Evolutionary conservation across 495 filamentous ascomycete species (phyloP).

Genomic region (Thermothielavioides terrestris): DNA sequence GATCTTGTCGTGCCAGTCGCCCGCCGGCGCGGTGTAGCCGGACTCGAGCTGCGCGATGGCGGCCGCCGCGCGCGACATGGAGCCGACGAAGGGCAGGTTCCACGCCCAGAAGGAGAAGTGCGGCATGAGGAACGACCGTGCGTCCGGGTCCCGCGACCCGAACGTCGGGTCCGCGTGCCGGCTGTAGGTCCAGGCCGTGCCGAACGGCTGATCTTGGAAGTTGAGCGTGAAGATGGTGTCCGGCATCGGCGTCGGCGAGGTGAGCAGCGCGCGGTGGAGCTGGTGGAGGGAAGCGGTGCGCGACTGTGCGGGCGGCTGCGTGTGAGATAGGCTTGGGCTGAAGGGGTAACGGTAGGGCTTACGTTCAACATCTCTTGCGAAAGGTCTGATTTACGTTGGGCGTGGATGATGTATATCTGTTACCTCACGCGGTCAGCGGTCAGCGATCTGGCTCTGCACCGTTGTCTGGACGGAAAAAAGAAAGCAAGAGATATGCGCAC

Average conservation of each 20-base stretch:
- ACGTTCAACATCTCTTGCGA: constrained; percentile 35
- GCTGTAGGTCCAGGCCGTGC: constrained; percentile 30
- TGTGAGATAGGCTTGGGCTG: neutral
- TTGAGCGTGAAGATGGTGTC: constrained; percentile 54
- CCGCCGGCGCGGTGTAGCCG: neutral
- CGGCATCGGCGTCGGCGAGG: constrained; percentile 41
- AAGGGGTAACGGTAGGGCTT: neutral
- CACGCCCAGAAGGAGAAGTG: constrained; percentile 76
- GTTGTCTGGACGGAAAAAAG: neutral
- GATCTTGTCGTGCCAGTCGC: constrained; percentile 50
- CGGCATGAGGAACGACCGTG: constrained; percentile 59
- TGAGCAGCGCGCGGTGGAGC: constrained; percentile 44
- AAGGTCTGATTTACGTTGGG: constrained; percentile 31
- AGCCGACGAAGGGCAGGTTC: constrained; percentile 52
- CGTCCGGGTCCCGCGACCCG: constrained; percentile 31
- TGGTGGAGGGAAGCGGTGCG: constrained; percentile 36
- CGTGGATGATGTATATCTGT: constrained; percentile 37
- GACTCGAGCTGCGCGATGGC: constrained; percentile 39
- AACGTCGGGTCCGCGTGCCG: constrained; percentile 37
- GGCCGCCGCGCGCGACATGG: constrained; percentile 43
- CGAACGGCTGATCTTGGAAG: constrained; percentile 36
- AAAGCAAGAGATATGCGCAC: constrained; percentile 9
- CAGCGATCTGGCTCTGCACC: too few species aligned
- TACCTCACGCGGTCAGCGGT: neutral
- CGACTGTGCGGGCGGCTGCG: constrained; percentile 17